phyloP scores from a whole-genome alignment of 2,329 filamentous ascomycete species.

The Ascochyta pisi region DNA sequence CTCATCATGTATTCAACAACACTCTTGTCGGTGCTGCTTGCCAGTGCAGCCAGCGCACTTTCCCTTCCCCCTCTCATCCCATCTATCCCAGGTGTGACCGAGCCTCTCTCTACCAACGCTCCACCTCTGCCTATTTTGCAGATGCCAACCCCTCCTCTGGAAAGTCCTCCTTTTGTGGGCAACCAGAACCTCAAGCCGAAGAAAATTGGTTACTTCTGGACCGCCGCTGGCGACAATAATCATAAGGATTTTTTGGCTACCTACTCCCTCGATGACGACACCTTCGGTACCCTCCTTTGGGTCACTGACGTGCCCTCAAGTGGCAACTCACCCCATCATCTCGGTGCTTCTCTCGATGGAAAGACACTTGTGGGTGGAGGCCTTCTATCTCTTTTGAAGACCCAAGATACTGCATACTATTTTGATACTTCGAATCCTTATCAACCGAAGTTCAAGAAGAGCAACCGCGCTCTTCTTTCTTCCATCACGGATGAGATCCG shows the following conservation, averaged over 20 bases:
- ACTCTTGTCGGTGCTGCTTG: conserved; percentile 29
- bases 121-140: conserved; percentile 66
- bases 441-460: conserved; percentile 64
- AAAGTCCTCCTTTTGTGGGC: conserved; percentile 60
- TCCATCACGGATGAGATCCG: conserved; percentile 69
- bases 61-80: conserved; percentile 64
- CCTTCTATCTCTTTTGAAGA: conserved; percentile 65
- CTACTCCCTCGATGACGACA: conserved; percentile 67
- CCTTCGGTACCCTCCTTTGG: conserved; percentile 65
- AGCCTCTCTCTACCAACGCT: conserved; percentile 58
- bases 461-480: conserved; percentile 64
- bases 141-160: conserved; percentile 64
- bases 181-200: conserved; percentile 65
- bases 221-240: conserved; percentile 65
- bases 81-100: conserved; percentile 65
- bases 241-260: conserved; percentile 67
- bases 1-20: conserved; percentile 32
- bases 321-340: conserved; percentile 67
- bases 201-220: conserved; percentile 72
- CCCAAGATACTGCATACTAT: conserved; percentile 67
- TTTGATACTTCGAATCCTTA: conserved; percentile 67
- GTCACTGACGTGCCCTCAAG: conserved; percentile 65
- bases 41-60: conserved; percentile 33
- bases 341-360: conserved; percentile 62
- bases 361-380: conserved; percentile 66